Conservation (phyloP, 2,329 filamentous ascomycete genomes). For the Akanthomyces dipterigenus region DNA sequence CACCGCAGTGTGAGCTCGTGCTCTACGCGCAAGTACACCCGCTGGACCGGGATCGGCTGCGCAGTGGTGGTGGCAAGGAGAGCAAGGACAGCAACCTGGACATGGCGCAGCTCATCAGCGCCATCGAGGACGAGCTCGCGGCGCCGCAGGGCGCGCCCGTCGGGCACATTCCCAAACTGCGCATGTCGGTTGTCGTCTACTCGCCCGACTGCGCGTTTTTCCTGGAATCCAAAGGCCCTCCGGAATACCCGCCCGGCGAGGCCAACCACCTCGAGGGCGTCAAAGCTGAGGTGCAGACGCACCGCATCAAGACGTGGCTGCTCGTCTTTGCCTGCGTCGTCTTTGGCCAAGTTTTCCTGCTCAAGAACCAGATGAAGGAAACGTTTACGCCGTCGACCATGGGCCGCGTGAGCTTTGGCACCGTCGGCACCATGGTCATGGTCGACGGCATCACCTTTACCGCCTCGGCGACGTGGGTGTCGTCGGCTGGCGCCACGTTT, state of each 20-base stretch:
- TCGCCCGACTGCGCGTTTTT: slow-evolving; percentile 64
- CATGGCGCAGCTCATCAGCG: slow-evolving; percentile 36
- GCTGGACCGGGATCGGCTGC: slow-evolving; percentile 31
- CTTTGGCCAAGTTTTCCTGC: slow-evolving; percentile 53
- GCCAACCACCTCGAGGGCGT: slow-evolving; percentile 51
- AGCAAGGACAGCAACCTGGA: slow-evolving; percentile 27
- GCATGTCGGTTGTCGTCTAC: slow-evolving; percentile 58
- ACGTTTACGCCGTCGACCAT: slow-evolving; percentile 61
- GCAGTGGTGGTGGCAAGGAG: slow-evolving; percentile 22
- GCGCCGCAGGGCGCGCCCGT: slow-evolving; percentile 54
- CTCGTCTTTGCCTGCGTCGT: slow-evolving; percentile 50
- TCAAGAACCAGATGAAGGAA: slow-evolving; percentile 60
- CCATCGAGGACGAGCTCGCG: slow-evolving; percentile 57
- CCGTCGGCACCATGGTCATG: slow-evolving; percentile 54
- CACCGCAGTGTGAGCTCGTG: slow-evolving; percentile 81
- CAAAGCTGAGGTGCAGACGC: slow-evolving; percentile 54
- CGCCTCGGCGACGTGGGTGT: slow-evolving; percentile 48
- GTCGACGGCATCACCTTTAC: slow-evolving; percentile 55
- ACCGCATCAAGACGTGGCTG: slow-evolving; percentile 53
- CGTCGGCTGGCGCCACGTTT: slow-evolving; percentile 49
- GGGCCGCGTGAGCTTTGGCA: slow-evolving; percentile 59
- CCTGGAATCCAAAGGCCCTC: slow-evolving; percentile 57
- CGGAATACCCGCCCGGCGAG: slow-evolving; percentile 43
- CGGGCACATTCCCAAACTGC: slow-evolving; percentile 46
- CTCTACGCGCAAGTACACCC: slow-evolving; percentile 75